These are phyloP conservation scores for Podaxis sp. DNA, from an alignment of 768 basidiomycete genomes.

Conservation along the genomic window DNA sequence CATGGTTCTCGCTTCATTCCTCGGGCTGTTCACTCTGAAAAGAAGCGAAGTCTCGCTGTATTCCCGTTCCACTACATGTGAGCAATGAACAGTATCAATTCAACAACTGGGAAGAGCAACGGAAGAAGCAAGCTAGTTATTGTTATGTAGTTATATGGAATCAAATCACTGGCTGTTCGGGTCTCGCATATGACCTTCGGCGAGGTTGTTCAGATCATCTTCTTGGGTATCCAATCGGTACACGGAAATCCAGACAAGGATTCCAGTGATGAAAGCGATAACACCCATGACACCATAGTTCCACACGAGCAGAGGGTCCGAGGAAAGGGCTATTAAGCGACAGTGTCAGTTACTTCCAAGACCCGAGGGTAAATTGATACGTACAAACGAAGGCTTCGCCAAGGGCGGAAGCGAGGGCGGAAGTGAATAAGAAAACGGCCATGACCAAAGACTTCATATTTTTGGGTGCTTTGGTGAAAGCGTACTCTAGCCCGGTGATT, in stretches of 20 bases:
- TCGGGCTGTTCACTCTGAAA: no score
- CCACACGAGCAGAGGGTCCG: conserved; percentile 75
- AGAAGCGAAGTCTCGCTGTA: no score
- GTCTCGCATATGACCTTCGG: conserved; percentile 3
- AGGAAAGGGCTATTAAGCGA: conserved; percentile 48
- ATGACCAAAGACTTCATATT: conserved; percentile 89
- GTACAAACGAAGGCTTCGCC: conserved; percentile 72
- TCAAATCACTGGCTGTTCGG: conserved; percentile 3
- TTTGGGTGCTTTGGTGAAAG: conserved; percentile 88
- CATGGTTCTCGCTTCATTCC: no score
- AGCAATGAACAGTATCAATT: not conserved
- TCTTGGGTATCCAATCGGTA: conserved; percentile 61
- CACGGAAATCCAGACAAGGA: conserved; percentile 55
- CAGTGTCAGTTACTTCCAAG: not conserved
- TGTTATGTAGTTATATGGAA: not conserved
- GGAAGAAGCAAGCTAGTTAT: not conserved
- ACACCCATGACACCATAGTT: conserved; percentile 65
- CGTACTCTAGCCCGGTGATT: conserved; percentile 84
- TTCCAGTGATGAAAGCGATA: conserved; percentile 51
- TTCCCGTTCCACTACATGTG: not conserved
- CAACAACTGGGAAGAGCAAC: not conserved
- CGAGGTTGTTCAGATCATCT: conserved; percentile 54
- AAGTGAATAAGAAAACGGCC: conserved; percentile 62
- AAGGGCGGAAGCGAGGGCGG: conserved; percentile 58
- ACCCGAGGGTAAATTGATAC: conserved; percentile 23